phyloP scores from a whole-genome alignment of 768 basidiomycete genomes.

The Suillus subluteus region DNA sequence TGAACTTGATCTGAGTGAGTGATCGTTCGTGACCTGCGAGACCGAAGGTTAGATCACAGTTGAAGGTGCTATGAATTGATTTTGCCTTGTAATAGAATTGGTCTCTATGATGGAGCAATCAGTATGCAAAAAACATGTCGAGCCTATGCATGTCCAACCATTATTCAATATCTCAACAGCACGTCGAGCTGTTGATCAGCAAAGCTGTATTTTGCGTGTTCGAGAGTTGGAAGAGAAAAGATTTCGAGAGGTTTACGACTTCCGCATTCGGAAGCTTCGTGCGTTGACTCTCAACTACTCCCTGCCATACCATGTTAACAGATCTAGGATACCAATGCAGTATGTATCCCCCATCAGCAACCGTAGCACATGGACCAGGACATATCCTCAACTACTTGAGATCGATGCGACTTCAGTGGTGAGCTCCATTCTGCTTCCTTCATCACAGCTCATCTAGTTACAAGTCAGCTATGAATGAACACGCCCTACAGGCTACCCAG shows the following conservation, averaged over 20 bases:
- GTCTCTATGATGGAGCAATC: constrained; percentile 48
- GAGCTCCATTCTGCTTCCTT: background rate
- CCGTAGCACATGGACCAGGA: constrained; percentile 63
- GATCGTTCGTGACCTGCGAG: constrained; percentile 91
- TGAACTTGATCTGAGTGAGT: constrained; percentile 97
- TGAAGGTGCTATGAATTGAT: constrained; percentile 9
- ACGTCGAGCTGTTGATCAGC: background rate
- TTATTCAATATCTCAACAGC: background rate
- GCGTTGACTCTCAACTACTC: constrained; percentile 43
- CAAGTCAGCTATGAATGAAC: background rate
- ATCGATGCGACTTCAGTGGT: background rate
- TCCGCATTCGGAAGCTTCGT: background rate
- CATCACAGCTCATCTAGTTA: background rate
- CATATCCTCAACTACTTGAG: background rate
- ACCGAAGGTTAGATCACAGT: constrained; percentile 19
- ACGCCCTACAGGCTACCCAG: background rate
- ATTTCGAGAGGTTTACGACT: background rate
- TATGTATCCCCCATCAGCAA: background rate
- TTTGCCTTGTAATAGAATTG: constrained; percentile 74
- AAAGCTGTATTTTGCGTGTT: background rate
- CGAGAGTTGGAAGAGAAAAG: constrained; percentile 2
- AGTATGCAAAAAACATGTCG: constrained; percentile 13
- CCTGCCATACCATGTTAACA: background rate
- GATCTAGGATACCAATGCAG: background rate
- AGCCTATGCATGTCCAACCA: constrained; percentile 5